A percentile compares a stretch with the other conserved stretches of the same genome.
These are phyloP conservation scores for Mucor indicus DNA, from an alignment of 371 early-diverging fungal genomes.

Conservation along the genomic window DNA sequence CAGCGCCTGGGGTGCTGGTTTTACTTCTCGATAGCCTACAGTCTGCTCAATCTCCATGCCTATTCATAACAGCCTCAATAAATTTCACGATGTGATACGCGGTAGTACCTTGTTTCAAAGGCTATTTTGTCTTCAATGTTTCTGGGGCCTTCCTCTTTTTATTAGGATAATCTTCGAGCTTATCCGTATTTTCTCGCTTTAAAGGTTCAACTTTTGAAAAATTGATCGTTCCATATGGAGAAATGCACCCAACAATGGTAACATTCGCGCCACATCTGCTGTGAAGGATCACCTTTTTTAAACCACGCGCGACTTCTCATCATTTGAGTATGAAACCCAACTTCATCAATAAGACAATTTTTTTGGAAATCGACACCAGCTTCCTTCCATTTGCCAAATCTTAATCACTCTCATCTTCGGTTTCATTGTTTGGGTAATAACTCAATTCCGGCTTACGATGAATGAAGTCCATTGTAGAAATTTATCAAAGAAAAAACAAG, in stretches of 20 bases:
- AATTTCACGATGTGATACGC: too few species aligned
- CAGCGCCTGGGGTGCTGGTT: constrained; percentile 12
- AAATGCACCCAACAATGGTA: constrained; percentile 10
- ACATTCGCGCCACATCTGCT: too few species aligned
- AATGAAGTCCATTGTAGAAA: too few species aligned
- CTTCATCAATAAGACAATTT: constrained; percentile 12
- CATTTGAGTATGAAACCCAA: constrained; percentile 8
- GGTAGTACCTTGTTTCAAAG: too few species aligned
- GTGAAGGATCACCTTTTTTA: constrained; percentile 6
- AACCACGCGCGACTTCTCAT: constrained; percentile 9
- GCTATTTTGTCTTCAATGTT: too few species aligned
- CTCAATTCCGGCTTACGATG: too few species aligned
- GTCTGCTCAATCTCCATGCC: constrained; percentile 8
- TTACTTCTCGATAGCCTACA: constrained; percentile 12
- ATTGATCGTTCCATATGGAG: constrained; percentile 6
- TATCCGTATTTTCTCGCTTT: constrained; percentile 1
- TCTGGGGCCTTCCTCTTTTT: constrained; percentile 13
- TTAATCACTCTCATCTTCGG: too few species aligned
- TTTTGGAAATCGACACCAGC: constrained; percentile 6
- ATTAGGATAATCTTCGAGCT: constrained; percentile 2
- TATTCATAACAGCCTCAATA: too few species aligned
- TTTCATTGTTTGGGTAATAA: too few species aligned
- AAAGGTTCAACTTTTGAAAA: constrained; percentile 7
- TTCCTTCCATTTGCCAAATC: constrained; percentile 14
- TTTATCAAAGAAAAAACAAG: too few species aligned